These are phyloP conservation scores for Solanum stenotomum DNA, from an alignment of 257 asterid species.

Conservation along the genomic window DNA sequence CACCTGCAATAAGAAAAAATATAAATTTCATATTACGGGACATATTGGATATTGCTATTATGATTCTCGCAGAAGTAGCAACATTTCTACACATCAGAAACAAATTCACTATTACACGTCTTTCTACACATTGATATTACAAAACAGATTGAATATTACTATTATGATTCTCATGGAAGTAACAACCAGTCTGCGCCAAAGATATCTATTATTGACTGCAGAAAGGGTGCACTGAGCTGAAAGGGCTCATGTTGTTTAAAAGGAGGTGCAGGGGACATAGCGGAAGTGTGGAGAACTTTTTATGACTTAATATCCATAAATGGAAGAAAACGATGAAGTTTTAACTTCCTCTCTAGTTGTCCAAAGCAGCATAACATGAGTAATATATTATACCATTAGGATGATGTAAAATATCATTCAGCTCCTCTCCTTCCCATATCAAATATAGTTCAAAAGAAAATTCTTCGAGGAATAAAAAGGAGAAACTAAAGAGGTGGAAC, in stretches of 20 bases:
- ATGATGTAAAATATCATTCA: neutral
- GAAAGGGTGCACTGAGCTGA: neutral
- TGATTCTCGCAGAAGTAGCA: neutral
- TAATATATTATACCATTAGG: neutral
- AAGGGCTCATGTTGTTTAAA: neutral
- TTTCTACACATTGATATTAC: neutral
- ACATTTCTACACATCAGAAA: neutral
- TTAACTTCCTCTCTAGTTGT: neutral
- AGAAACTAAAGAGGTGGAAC: slow-evolving; percentile 1
- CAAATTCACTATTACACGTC: neutral
- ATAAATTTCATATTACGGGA: neutral
- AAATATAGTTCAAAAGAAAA: neutral
- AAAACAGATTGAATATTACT: neutral
- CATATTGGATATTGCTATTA: neutral
- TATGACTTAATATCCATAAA: neutral
- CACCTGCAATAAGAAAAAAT: slow-evolving; percentile 34
- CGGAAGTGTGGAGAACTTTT: neutral
- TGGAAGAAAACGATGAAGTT: neutral
- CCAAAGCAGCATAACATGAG: neutral
- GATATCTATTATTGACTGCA: neutral
- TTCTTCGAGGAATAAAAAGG: neutral
- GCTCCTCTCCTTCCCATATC: neutral
- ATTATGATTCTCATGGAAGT: neutral
- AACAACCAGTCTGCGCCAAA: neutral
- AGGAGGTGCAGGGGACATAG: neutral